phyloP scores from a whole-genome alignment of 2,329 filamentous ascomycete species.

The Alternaria dauci region DNA sequence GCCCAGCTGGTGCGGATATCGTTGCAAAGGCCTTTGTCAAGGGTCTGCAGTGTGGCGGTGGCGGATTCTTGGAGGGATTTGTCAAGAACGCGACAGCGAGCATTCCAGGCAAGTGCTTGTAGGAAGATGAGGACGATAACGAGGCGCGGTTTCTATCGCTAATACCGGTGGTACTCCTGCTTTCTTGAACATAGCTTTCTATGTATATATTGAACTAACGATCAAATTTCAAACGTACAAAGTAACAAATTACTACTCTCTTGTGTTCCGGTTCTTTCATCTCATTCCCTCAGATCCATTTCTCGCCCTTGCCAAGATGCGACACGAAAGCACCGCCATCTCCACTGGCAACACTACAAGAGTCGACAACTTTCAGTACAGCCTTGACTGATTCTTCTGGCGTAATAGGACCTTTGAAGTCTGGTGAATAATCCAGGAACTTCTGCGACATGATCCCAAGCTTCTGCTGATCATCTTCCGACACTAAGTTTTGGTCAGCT shows the following conservation, averaged over 20 bases:
- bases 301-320: constrained; percentile 25
- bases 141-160: background rate
- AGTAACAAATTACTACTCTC: too few relatives aligned
- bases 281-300: constrained; percentile 15
- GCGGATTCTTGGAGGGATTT: constrained; percentile 51
- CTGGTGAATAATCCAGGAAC: constrained; percentile 16
- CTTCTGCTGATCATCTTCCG: constrained; percentile 4
- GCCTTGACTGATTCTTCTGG: constrained; percentile 20
- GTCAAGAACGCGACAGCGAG: constrained; percentile 48
- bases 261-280: too few relatives aligned
- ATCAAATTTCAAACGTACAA: background rate
- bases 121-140: background rate
- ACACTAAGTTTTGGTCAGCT: background rate
- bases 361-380: constrained; percentile 17
- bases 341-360: constrained; percentile 23
- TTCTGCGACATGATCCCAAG: constrained; percentile 3
- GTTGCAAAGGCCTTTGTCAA: constrained; percentile 68
- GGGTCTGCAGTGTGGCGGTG: constrained; percentile 61
- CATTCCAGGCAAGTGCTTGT: constrained; percentile 45
- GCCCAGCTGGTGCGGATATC: constrained; percentile 62
- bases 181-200: background rate
- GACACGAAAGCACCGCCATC: constrained; percentile 25
- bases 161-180: background rate
- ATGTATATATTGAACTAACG: background rate
- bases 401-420: constrained; percentile 23